These are phyloP conservation scores for Arthrobotrys pseudoclavata DNA, from an alignment of 2,329 filamentous ascomycete genomes.

Conservation along the genomic window DNA sequence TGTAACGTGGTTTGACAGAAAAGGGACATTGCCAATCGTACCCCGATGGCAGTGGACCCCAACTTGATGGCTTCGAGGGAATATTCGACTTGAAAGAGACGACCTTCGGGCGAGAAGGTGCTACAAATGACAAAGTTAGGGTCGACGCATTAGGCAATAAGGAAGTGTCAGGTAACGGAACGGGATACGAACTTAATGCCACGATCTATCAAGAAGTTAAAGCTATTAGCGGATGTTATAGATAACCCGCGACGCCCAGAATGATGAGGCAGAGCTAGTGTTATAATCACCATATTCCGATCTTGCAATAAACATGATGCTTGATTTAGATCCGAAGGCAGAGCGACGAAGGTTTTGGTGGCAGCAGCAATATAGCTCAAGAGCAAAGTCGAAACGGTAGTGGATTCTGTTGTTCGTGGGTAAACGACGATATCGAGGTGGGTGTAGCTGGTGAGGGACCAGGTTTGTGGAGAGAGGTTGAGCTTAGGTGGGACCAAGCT, in stretches of 20 bases:
- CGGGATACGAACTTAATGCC: slow-evolving; percentile 85
- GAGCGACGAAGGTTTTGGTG: background rate
- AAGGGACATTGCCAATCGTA: slow-evolving; percentile 66
- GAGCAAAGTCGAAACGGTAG: background rate
- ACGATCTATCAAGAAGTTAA: slow-evolving; percentile 76
- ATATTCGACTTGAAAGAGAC: slow-evolving; percentile 99
- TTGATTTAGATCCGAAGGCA: background rate
- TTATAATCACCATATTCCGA: slow-evolving; percentile 90
- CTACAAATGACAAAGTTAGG: slow-evolving; percentile 68
- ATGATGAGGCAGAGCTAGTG: slow-evolving; percentile 42
- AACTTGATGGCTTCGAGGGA: slow-evolving; percentile 99
- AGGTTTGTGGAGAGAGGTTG: slow-evolving; percentile 21
- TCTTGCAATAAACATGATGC: slow-evolving; percentile 95
- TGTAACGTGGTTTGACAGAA: background rate
- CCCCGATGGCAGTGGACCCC: slow-evolving; percentile 96
- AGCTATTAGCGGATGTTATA: slow-evolving; percentile 65
- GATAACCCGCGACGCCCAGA: background rate
- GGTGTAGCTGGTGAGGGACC: background rate
- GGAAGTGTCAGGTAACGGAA: slow-evolving; percentile 61
- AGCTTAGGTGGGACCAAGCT: slow-evolving; percentile 23
- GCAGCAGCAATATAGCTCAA: background rate
- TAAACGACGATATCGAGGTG: background rate
- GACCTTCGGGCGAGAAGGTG: slow-evolving; percentile 99
- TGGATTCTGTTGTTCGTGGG: background rate
- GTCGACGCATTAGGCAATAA: slow-evolving; percentile 22